A percentile compares a stretch with the other conserved stretches of the same genome.
Evolutionary conservation across 352 stramenopile genomes (phyloP).

Genomic region (Phytophthora agathidicida): DNA sequence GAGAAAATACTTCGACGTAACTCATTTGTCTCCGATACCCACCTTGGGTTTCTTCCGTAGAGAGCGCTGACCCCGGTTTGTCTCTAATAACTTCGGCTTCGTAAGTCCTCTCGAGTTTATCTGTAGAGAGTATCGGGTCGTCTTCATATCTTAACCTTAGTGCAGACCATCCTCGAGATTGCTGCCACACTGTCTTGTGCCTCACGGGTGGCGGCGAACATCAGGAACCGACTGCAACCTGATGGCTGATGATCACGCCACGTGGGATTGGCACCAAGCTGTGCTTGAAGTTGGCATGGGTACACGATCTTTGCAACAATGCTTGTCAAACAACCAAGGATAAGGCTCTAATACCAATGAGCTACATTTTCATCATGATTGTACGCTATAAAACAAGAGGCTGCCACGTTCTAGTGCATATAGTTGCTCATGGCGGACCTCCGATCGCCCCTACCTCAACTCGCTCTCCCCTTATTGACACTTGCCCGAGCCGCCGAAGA

Average conservation of each 20-base stretch:
- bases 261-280: background rate
- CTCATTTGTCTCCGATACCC: too few species aligned
- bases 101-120: too few species aligned
- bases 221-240: background rate
- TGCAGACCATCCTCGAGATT: background rate
- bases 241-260: conserved; percentile 3
- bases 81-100: too few species aligned
- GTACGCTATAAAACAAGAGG: conserved; percentile 27
- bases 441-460: conserved; percentile 3
- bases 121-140: too few species aligned
- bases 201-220: conserved; percentile 9
- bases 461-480: conserved; percentile 18
- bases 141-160: too few species aligned
- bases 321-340: background rate
- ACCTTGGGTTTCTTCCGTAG: too few species aligned
- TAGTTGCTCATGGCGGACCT: conserved; percentile 1
- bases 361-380: conserved; percentile 29
- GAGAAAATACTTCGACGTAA: too few species aligned
- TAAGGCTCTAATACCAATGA: conserved; percentile 32
- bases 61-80: too few species aligned
- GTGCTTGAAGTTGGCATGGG: conserved; percentile 11
- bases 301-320: background rate
- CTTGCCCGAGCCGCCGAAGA: conserved; percentile 32
- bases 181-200: background rate
- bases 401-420: conserved; percentile 5